Conservation (phyloP, 1,284 basidiomycete genomes). For the Boletus sp. region DNA sequence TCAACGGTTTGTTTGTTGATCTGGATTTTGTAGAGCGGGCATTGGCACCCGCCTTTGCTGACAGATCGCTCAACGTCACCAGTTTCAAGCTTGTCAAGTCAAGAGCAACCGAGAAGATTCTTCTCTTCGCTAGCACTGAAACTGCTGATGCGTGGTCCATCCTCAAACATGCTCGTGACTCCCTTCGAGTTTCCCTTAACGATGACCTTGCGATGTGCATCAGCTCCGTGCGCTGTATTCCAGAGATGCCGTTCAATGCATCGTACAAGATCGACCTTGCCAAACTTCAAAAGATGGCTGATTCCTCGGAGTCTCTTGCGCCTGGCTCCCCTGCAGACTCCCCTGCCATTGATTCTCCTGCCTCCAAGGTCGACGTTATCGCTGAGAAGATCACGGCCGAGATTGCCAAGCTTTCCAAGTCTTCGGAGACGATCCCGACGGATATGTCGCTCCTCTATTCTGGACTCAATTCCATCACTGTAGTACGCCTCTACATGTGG, state of each 20-base stretch:
- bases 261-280: slow-evolving; percentile 28
- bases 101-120: slow-evolving; percentile 20
- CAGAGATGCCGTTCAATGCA: slow-evolving; percentile 30
- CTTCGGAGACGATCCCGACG: slow-evolving; percentile 11
- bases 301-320: slow-evolving; percentile 8
- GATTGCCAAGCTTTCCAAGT: slow-evolving; percentile 20
- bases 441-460: slow-evolving; percentile 22
- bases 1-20: slow-evolving; percentile 27
- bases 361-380: slow-evolving; percentile 6
- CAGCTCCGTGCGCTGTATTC: slow-evolving; percentile 21
- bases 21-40: slow-evolving; percentile 25
- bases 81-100: slow-evolving; percentile 29
- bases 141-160: slow-evolving; percentile 17
- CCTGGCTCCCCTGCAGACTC: slow-evolving; percentile 3
- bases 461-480: slow-evolving; percentile 27
- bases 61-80: slow-evolving; percentile 11
- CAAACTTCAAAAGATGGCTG: slow-evolving; percentile 23
- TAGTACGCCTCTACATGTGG: slow-evolving; percentile 25
- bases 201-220: slow-evolving; percentile 24
- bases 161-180: slow-evolving; percentile 23
- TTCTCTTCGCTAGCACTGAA: slow-evolving; percentile 21
- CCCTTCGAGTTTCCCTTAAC: slow-evolving; percentile 11
- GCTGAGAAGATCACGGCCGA: slow-evolving; percentile 18
- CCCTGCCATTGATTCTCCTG: background rate
- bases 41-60: slow-evolving; percentile 20